Conservation (phyloP, 2,329 filamentous ascomycete genomes). For the Venturiaceae sp. region DNA sequence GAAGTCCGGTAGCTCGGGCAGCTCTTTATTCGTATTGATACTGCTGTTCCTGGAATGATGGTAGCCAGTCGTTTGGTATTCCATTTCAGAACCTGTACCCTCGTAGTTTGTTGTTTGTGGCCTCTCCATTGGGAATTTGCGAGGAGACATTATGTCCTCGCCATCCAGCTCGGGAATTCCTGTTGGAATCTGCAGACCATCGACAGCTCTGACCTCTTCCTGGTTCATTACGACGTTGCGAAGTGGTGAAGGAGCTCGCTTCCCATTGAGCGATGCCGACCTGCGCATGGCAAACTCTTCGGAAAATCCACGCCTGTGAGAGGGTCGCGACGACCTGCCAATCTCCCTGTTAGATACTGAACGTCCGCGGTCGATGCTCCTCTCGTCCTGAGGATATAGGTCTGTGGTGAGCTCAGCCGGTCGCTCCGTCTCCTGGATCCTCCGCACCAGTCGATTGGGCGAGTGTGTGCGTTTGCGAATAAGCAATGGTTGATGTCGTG, state of each 20-base stretch:
- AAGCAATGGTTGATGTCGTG: not conserved
- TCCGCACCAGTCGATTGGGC: not conserved
- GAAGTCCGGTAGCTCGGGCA: constrained; percentile 4
- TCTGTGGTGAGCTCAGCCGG: not conserved
- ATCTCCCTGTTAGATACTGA: not conserved
- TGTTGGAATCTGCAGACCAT: not conserved
- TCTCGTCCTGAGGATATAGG: not conserved
- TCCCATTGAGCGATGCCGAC: not conserved
- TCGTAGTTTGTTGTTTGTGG: not conserved
- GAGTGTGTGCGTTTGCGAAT: not conserved
- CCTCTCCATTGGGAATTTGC: not conserved
- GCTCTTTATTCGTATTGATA: constrained; percentile 2
- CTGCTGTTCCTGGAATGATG: not conserved
- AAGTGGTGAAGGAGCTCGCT: not conserved
- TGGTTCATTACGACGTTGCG: not conserved
- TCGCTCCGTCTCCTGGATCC: not conserved
- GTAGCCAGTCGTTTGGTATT: not conserved
- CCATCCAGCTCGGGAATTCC: not conserved
- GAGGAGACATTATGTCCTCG: not conserved
- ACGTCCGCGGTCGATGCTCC: not conserved
- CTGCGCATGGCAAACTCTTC: not conserved
- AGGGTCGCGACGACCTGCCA: not conserved
- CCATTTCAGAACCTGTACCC: not conserved
- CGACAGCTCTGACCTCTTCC: not conserved
- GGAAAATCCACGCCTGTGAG: not conserved